phyloP scores from a whole-genome alignment of 2,329 filamentous ascomycete species.

The Venturia aucupariae region DNA sequence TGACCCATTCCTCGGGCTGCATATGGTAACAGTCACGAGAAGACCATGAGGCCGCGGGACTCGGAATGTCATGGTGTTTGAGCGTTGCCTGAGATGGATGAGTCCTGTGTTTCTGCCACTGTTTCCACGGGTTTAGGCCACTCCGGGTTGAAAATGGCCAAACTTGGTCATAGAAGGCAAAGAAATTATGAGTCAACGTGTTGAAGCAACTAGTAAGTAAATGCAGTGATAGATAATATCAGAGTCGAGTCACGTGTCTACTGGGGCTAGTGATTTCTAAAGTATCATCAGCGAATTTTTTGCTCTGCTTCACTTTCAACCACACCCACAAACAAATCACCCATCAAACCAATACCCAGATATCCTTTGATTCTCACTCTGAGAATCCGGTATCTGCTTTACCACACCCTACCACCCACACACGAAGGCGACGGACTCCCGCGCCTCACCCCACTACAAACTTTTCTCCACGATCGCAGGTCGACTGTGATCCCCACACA shows the following conservation, averaged over 20 bases:
- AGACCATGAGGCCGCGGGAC: background rate
- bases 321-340: background rate
- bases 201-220: too few relatives aligned
- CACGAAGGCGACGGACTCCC: conserved; percentile 30
- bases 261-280: background rate
- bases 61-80: background rate
- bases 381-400: conserved; percentile 3
- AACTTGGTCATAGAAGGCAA: background rate
- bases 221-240: background rate
- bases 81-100: too few relatives aligned
- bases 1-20: background rate
- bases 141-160: too few relatives aligned
- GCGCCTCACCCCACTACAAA: conserved; percentile 31
- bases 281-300: background rate
- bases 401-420: background rate
- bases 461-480: conserved; percentile 53
- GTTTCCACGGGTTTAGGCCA: too few relatives aligned
- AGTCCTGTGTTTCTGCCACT: too few relatives aligned
- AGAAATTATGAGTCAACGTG: background rate
- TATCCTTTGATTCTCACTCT: conserved; percentile 1
- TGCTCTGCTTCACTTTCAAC: background rate
- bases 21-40: background rate
- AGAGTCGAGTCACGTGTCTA: background rate
- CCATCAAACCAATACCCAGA: background rate
- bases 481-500: conserved; percentile 20